Evolutionary conservation across 176 grass and related monocot genomes (phyloP).

Genomic region (Pharus latifolius): DNA sequence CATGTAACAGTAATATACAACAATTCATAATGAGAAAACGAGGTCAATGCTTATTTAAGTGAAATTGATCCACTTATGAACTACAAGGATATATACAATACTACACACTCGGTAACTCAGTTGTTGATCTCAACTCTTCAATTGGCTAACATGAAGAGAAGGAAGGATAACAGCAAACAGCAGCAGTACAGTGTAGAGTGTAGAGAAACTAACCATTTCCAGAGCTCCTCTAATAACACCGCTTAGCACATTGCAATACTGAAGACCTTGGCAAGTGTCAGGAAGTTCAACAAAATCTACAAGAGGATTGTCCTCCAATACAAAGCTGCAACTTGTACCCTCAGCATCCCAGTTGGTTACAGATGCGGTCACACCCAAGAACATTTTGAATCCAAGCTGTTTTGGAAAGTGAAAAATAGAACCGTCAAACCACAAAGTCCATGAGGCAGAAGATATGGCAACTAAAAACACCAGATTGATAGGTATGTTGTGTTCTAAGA

Average conservation of each 20-base stretch:
- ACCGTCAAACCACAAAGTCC: slow-evolving; percentile 6
- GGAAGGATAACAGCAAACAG: not conserved
- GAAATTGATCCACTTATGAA: no score
- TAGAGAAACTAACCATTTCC: slow-evolving; percentile 71
- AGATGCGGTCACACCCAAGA: slow-evolving; percentile 81
- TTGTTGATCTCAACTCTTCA: not conserved
- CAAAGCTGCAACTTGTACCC: slow-evolving; percentile 83
- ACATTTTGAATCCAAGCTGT: slow-evolving; percentile 99
- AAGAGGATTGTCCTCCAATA: slow-evolving; percentile 95
- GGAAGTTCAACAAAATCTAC: slow-evolving; percentile 99
- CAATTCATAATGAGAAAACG: not conserved
- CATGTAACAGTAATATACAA: not conserved
- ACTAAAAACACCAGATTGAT: not conserved
- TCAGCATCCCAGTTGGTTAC: slow-evolving; percentile 97
- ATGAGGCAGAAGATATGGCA: not conserved
- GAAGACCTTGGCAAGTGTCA: slow-evolving; percentile 90
- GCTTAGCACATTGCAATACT: slow-evolving; percentile 89
- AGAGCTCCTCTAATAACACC: slow-evolving; percentile 89
- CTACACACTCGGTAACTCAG: not conserved
- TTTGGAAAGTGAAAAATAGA: not conserved
- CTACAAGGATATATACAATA: not conserved
- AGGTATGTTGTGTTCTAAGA: not conserved
- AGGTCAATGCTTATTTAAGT: no score
- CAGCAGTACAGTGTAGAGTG: no score
- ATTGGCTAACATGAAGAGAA: not conserved